A percentile compares a stretch with the other conserved stretches of the same genome.
phyloP scores from a whole-genome alignment of 345 rosid species.

The Dipteronia dyeriana region DNA sequence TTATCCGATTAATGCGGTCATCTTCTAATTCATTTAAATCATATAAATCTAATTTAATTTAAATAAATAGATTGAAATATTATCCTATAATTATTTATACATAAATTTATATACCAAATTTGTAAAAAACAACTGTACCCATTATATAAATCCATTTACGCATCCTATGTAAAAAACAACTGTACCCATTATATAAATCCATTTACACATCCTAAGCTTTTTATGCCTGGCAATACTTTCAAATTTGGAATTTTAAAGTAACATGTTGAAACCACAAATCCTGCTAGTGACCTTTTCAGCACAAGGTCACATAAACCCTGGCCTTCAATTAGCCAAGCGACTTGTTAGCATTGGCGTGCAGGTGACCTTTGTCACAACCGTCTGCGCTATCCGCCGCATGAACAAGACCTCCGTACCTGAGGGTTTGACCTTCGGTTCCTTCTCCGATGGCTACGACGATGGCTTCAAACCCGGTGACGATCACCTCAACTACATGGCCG shows the following conservation, averaged over 20 bases:
- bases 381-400: slow-evolving; percentile 48
- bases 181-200: too few species aligned
- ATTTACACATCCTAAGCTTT: too few species aligned
- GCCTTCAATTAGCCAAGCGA: slow-evolving; percentile 56
- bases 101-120: too few species aligned
- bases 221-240: too few species aligned
- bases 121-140: too few species aligned
- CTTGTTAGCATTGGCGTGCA: slow-evolving; percentile 43
- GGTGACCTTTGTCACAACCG: slow-evolving; percentile 49
- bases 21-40: too few species aligned
- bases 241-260: neutral
- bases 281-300: slow-evolving; percentile 53
- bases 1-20: too few species aligned
- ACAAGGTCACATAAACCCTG: slow-evolving; percentile 73
- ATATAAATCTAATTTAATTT: too few species aligned
- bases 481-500: slow-evolving; percentile 34
- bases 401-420: slow-evolving; percentile 25
- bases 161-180: too few species aligned
- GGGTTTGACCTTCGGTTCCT: slow-evolving; percentile 49
- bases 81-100: too few species aligned
- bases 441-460: slow-evolving; percentile 67
- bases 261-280: slow-evolving; percentile 43
- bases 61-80: too few species aligned
- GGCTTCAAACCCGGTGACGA: slow-evolving; percentile 34
- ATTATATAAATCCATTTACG: too few species aligned